These are phyloP conservation scores for Venturiaceae sp. DNA, from an alignment of 2,329 filamentous ascomycete species.

Conservation along the genomic window DNA sequence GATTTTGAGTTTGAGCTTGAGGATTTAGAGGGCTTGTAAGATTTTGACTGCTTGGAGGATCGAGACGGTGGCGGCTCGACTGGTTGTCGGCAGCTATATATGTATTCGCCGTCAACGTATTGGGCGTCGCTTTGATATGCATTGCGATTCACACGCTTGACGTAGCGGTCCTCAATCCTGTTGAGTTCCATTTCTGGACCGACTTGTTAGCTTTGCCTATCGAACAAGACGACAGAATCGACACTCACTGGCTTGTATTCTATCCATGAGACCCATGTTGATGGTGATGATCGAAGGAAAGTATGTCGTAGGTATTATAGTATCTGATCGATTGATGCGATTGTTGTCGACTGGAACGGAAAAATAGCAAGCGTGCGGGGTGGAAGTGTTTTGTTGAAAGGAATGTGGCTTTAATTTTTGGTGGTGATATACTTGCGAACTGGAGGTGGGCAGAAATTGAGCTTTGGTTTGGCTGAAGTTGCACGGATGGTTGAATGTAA, in stretches of 20 bases:
- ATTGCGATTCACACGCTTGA: constrained; percentile 77
- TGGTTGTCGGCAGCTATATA: constrained; percentile 44
- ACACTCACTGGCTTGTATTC: constrained; percentile 7
- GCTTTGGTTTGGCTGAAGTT: background rate
- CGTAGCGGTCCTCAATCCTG: constrained; percentile 91
- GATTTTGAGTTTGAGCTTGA: background rate
- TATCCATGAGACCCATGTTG: constrained; percentile 8
- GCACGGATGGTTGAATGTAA: background rate
- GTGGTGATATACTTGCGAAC: background rate
- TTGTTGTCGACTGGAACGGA: background rate
- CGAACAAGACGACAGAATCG: background rate
- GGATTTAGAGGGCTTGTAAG: background rate
- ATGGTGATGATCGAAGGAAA: background rate
- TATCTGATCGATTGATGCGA: background rate
- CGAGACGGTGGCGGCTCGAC: constrained; percentile 27
- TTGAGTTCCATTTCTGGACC: constrained; percentile 76
- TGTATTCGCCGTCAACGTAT: constrained; percentile 93
- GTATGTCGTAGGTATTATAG: background rate
- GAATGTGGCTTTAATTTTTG: background rate
- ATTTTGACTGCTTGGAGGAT: constrained; percentile 16
- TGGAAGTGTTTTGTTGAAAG: background rate
- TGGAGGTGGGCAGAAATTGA: background rate
- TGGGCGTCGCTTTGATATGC: constrained; percentile 82
- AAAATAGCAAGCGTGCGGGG: background rate
- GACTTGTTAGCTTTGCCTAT: background rate